phyloP scores from a whole-genome alignment of 768 basidiomycete genomes.

The Fomitopsis pulvina region DNA sequence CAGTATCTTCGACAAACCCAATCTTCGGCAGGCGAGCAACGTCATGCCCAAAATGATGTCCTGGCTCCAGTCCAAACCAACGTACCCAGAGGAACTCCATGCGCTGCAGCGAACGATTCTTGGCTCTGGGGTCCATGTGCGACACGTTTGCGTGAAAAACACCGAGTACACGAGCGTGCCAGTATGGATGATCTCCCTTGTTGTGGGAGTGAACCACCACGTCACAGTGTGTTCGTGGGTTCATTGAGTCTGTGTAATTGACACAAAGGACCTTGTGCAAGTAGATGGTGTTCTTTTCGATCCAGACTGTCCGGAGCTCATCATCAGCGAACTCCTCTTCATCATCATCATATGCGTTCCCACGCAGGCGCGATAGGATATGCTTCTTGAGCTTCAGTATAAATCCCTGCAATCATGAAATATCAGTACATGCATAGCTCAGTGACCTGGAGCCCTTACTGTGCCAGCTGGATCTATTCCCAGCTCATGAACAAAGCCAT shows the following conservation, averaged over 20 bases:
- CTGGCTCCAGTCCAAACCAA: constrained; percentile 26
- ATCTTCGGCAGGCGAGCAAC: not conserved
- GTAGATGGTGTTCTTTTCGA: constrained; percentile 18
- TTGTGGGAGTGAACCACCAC: constrained; percentile 14
- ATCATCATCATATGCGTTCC: constrained; percentile 19
- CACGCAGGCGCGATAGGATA: constrained; percentile 21
- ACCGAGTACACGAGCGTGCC: constrained; percentile 20
- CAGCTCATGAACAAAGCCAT: not conserved
- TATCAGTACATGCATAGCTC: not conserved
- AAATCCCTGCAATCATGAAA: constrained; percentile 19
- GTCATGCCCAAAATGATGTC: constrained; percentile 4
- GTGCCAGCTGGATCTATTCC: not conserved
- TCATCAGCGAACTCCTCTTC: constrained; percentile 18
- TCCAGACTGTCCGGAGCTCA: constrained; percentile 7
- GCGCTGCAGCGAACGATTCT: not conserved
- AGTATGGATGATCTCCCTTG: constrained; percentile 16
- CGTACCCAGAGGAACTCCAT: constrained; percentile 32
- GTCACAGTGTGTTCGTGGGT: constrained; percentile 7
- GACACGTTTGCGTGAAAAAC: constrained; percentile 18
- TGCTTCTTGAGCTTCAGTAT: constrained; percentile 23
- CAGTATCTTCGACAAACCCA: not conserved
- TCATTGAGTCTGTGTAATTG: constrained; percentile 26
- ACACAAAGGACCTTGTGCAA: constrained; percentile 16
- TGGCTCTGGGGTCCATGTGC: not conserved
- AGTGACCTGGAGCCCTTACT: not conserved